Conservation (phyloP, 345 rosid genomes). For the Eucalyptus globulus region DNA sequence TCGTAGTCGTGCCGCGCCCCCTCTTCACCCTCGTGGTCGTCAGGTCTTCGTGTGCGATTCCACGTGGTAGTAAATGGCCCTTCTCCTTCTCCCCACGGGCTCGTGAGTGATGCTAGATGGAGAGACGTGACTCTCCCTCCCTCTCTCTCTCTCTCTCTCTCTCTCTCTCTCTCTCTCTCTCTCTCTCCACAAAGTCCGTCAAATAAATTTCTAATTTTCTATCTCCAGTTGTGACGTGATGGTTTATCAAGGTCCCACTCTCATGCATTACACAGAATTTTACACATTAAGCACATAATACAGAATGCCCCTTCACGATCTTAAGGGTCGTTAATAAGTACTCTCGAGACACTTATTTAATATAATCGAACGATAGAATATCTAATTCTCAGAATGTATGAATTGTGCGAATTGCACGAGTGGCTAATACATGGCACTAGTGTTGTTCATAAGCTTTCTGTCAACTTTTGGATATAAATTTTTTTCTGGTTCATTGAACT, state of each 20-base stretch:
- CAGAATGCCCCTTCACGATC: background rate
- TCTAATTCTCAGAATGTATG: background rate
- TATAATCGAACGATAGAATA: fast-evolving
- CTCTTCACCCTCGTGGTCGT: background rate
- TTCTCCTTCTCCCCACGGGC: background rate
- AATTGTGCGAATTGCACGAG: too few relatives aligned
- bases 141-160: too few relatives aligned
- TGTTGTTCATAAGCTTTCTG: too few relatives aligned
- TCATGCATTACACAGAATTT: background rate
- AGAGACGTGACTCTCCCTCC: too few relatives aligned
- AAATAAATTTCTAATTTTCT: background rate
- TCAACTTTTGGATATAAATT: too few relatives aligned
- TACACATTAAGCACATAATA: background rate
- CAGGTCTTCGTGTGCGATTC: background rate
- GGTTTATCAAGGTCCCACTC: background rate
- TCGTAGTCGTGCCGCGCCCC: background rate
- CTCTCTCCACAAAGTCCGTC: background rate
- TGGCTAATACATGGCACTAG: background rate
- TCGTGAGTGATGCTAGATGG: background rate
- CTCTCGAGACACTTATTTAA: background rate
- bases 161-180: background rate
- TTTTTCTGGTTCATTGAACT: too few relatives aligned
- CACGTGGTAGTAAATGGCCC: background rate
- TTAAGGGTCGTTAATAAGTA: background rate
- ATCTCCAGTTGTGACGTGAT: background rate